These are phyloP conservation scores for Neurospora crassa DNA, from an alignment of 2,329 filamentous ascomycete genomes.

Conservation along the genomic window DNA sequence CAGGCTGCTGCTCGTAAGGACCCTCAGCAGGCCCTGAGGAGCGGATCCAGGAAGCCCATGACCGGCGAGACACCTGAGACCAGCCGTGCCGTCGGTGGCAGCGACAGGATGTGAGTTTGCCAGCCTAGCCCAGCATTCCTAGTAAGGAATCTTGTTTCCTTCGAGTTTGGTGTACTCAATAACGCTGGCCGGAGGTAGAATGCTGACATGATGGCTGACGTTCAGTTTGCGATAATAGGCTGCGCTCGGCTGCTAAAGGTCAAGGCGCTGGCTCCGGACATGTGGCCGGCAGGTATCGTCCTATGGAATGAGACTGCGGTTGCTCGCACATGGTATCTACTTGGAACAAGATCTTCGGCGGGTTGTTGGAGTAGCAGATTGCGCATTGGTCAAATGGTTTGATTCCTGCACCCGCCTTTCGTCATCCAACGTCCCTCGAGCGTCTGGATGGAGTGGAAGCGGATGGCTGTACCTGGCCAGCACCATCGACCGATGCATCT, in stretches of 20 bases:
- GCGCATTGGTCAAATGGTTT: constrained; percentile 14
- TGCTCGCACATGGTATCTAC: constrained; percentile 11
- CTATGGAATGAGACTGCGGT: constrained; percentile 29
- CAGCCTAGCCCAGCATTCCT: constrained; percentile 56
- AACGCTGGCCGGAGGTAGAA: constrained; percentile 65
- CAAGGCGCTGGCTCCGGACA: constrained; percentile 30
- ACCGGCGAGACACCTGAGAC: constrained; percentile 60
- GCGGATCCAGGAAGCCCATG: constrained; percentile 76
- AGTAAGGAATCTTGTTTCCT: constrained; percentile 82
- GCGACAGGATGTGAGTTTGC: constrained; percentile 94
- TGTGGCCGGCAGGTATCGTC: constrained; percentile 31
- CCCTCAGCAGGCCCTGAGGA: constrained; percentile 33
- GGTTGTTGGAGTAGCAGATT: constrained; percentile 16
- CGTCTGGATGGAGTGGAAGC: neutral
- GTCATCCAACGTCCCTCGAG: neutral
- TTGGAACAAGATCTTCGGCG: constrained; percentile 14
- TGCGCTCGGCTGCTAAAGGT: constrained; percentile 73
- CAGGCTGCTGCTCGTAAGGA: constrained; percentile 16
- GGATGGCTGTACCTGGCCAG: constrained; percentile 12
- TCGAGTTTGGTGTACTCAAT: constrained; percentile 72
- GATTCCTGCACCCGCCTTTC: neutral
- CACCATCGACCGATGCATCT: constrained; percentile 17
- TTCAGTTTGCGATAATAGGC: constrained; percentile 78
- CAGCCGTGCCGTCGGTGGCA: constrained; percentile 67
- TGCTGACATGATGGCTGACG: constrained; percentile 72